phyloP scores from a whole-genome alignment of 305 asterid genomes.

The Fraxinus xanthoxyloides region DNA sequence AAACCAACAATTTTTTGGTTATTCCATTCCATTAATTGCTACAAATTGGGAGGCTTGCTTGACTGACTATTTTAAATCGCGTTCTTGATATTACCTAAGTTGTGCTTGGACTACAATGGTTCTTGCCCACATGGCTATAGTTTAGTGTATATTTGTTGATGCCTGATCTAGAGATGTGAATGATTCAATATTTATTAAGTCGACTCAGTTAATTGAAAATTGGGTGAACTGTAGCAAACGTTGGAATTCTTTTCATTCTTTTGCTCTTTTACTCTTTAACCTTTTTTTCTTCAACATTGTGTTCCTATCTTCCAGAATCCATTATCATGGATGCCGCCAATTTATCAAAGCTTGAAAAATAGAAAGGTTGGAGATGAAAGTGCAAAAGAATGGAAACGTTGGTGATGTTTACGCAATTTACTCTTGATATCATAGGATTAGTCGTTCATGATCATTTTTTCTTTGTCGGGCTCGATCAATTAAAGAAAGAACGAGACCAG shows the following conservation, averaged over 20 bases:
- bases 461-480: background rate
- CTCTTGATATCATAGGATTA: background rate
- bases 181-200: background rate
- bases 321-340: background rate
- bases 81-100: background rate
- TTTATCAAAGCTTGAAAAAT: background rate
- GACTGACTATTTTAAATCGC: background rate
- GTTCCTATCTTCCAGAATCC: background rate
- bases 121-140: background rate
- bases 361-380: background rate
- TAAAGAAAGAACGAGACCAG: too few species aligned
- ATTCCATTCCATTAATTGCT: background rate
- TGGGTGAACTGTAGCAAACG: background rate
- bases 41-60: background rate
- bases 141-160: background rate
- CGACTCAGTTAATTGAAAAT: background rate
- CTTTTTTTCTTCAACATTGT: background rate
- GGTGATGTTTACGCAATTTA: background rate
- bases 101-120: too few species aligned
- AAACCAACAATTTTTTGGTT: background rate
- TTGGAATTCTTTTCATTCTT: background rate
- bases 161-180: background rate
- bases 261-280: background rate
- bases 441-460: background rate
- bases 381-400: too few species aligned